Evolutionary conservation across 768 basidiomycete genomes (phyloP), one percentile per base, ranked within the genome.

Genomic region (Tephrocybe sp.): DNA sequence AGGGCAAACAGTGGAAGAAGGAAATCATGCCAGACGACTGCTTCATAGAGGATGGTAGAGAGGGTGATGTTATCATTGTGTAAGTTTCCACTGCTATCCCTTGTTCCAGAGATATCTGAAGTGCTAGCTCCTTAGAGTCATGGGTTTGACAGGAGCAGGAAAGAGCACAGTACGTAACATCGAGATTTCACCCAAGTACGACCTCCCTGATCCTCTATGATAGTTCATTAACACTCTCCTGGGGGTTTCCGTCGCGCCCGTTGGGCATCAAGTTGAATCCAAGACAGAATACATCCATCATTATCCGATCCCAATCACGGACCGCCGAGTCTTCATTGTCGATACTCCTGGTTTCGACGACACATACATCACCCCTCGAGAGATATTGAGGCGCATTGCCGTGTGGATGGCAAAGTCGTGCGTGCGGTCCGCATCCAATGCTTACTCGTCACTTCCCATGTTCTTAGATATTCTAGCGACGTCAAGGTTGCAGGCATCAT

Each of bases 331-430:
- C 4, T 42, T 57, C 27, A 31, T 59, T 3, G 39, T 56, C 25
- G 58, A 59, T 28, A 59, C 55, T 1, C 58, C 58, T 3, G 58
- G 54, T 24, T 59, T 59, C 39, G 55, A 59, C 26, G 52, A 56
- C 25, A 49, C 58, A 1, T 30, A 19, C 18, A 5, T 15, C 15
- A 32, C 38, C 16, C 52, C 56, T 18, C 12, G 34, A 8, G 52
- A 51, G 21, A 56, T 59, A 15, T 35, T 59, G n/a, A 44, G 43
- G 18, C 50, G 54, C 2, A 55, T 52, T 30, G 53, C 52, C 13
- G 47, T 38, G 16, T 54, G 55, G 52, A 16, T 54, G 15, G 40
- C 48, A 9, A 34, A 37, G 13, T 40, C 53, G 61, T 60, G 46
- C 38, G 52, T 47, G 11, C 4, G 9, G 36, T 18, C 19, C 9